A percentile compares a stretch with the other conserved stretches of the same genome.
These are phyloP conservation scores for Spiromyces aspiralis DNA, from an alignment of 371 early-diverging fungal genomes.

Conservation along the genomic window DNA sequence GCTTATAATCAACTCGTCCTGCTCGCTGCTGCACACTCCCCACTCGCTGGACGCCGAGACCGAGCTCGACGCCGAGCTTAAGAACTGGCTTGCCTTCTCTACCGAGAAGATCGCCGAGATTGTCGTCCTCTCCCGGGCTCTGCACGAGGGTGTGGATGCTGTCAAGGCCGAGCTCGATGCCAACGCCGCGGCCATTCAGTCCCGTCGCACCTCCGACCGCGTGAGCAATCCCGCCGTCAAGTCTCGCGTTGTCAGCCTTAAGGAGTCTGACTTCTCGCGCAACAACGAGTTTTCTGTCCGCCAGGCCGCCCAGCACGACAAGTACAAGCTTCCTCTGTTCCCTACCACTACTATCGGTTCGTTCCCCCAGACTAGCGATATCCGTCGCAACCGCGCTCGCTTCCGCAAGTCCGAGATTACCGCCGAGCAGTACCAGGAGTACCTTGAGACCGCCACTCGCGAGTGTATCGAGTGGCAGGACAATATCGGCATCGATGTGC, in stretches of 20 bases:
- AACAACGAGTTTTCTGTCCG: constrained; percentile 56
- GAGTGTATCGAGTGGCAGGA: constrained; percentile 78
- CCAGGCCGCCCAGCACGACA: constrained; percentile 50
- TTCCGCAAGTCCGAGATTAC: constrained; percentile 67
- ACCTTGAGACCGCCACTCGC: constrained; percentile 73
- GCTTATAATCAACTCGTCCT: constrained; percentile 60
- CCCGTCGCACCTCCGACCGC: constrained; percentile 60
- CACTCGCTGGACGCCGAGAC: constrained; percentile 70
- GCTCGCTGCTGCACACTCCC: constrained; percentile 85
- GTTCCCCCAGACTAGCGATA: constrained; percentile 95
- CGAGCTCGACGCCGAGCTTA: constrained; percentile 56
- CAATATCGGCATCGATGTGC: constrained; percentile 70
- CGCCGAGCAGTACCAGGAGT: constrained; percentile 54
- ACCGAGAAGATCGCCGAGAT: constrained; percentile 83
- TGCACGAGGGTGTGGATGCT: constrained; percentile 39
- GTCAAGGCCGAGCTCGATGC: constrained; percentile 51
- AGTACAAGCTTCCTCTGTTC: constrained; percentile 74
- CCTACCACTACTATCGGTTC: constrained; percentile 96
- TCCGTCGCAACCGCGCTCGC: constrained; percentile 79
- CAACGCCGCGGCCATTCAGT: constrained; percentile 54
- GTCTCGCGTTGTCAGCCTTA: constrained; percentile 49
- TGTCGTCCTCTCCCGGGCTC: constrained; percentile 48
- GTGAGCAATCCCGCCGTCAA: constrained; percentile 72
- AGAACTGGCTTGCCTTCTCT: constrained; percentile 86
- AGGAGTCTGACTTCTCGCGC: constrained; percentile 57